phyloP scores from a whole-genome alignment of 805 yeast genomes.

The Yarrowia deformans region DNA sequence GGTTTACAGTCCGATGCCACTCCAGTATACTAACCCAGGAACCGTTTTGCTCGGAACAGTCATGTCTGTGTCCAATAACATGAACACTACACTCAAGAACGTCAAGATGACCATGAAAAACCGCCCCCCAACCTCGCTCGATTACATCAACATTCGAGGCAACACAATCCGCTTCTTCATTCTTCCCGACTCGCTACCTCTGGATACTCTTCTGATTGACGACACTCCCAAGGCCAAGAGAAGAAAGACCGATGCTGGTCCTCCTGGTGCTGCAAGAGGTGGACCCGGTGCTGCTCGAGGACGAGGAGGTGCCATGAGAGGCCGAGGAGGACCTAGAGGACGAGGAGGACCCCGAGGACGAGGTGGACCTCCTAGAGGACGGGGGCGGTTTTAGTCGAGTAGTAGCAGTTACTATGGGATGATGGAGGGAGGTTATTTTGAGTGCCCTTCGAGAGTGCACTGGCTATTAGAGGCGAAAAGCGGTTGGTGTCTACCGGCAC shows the following conservation, averaged over 20 bases:
- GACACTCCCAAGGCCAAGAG: constrained; percentile 54
- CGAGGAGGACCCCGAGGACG: constrained; percentile 13
- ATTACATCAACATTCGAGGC: constrained; percentile 85
- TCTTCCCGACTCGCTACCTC: constrained; percentile 83
- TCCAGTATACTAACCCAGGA: constrained; percentile 44
- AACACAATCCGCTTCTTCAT: constrained; percentile 83
- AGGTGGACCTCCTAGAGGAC: constrained; percentile 3
- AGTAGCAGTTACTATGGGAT: too few relatives aligned
- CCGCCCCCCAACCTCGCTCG: constrained; percentile 73
- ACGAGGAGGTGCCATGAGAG: constrained; percentile 22
- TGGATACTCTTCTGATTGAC: constrained; percentile 57
- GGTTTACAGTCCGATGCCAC: too few relatives aligned
- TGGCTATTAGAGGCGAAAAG: too few relatives aligned
- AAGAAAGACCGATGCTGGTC: constrained; percentile 42
- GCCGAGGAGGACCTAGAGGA: constrained; percentile 5
- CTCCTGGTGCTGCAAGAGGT: constrained; percentile 44
- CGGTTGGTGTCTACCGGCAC: neutral
- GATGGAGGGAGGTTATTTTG: too few relatives aligned
- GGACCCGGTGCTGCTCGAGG: constrained; percentile 47
- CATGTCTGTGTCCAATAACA: constrained; percentile 83
- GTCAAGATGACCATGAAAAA: constrained; percentile 78
- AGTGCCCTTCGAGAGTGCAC: too few relatives aligned
- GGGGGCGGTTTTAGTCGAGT: constrained; percentile 1
- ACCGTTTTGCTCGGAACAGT: constrained; percentile 84
- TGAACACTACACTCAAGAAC: constrained; percentile 84